Evolutionary conservation across 169 alveolate species (phyloP).

Genomic region (Plasmodium coatneyi): DNA sequence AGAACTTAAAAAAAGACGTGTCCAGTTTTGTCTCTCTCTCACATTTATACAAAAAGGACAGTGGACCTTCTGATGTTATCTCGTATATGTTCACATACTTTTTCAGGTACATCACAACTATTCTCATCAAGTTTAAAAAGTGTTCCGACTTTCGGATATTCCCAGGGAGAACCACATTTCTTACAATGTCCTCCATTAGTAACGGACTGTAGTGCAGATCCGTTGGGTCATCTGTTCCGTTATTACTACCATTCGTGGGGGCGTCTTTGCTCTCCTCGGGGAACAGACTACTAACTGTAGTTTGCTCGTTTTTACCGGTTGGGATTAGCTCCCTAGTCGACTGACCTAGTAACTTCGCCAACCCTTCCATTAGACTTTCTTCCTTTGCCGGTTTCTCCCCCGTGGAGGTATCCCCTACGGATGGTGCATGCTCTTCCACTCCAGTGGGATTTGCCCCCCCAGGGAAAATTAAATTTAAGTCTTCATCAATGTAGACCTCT

Average conservation of each 20-base stretch:
- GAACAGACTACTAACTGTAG: neutral
- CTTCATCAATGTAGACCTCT: constrained; percentile 24
- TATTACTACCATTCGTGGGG: neutral
- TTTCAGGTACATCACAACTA: constrained; percentile 91
- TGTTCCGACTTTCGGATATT: constrained; percentile 95
- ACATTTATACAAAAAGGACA: constrained; percentile 89
- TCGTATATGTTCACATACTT: constrained; percentile 89
- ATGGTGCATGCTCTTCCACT: neutral
- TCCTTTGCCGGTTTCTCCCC: neutral
- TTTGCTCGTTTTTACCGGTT: neutral
- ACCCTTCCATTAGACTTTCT: neutral
- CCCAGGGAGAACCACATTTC: constrained; percentile 92
- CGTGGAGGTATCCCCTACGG: neutral
- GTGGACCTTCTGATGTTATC: constrained; percentile 94
- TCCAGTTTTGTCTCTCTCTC: constrained; percentile 85
- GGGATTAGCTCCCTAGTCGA: neutral
- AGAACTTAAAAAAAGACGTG: constrained; percentile 83
- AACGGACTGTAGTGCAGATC: constrained; percentile 89
- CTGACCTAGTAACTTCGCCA: neutral
- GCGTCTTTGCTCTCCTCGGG: neutral
- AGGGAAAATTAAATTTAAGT: constrained; percentile 10
- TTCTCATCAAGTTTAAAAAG: constrained; percentile 90
- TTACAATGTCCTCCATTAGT: constrained; percentile 83
- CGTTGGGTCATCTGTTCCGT: constrained; percentile 73
- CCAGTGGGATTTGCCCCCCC: constrained; percentile 9